Base-by-base conservation (phyloP, 2,329 filamentous ascomycete genomes). In the Macroventuria anomochaeta region DNA sequence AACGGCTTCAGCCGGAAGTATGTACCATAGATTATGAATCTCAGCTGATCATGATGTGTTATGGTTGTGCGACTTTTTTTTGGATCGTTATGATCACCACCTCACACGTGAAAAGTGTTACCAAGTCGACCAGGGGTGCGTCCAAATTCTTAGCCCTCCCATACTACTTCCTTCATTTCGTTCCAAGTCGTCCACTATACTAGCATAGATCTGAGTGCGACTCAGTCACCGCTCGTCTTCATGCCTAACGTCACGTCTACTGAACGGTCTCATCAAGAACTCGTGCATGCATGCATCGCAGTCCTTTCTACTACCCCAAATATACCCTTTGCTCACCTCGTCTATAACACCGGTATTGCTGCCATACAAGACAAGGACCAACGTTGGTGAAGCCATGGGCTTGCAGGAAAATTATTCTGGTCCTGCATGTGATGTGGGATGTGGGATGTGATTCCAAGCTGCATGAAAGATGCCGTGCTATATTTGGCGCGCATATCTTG, bases 361-460 rank as follows among this genome's bases (percentile, higher is more conserved):
- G 7, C 23, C 31, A 46, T 26, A 10, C 18, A 37, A 37, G 46
- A 41, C 37, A 34, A 12, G n/a, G 17, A 20, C 31, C 25, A 41
- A 25, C 20, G 42, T 33, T 23, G 13, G 38, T 33, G 20, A 31
- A 43, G 26, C 15, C 36, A 36, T 23, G 18, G 25, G 26, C 28
- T 34, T 39, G 50, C 38, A 54, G 51, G 44, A 48, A 38, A 40
- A 39, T 53, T 44, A 28, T 36, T 54, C 20, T 34, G 28, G 33
- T 32, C 33, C 38, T 44, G 51, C 51, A 54, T 48, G 51, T 54
- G 51, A 54, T 46, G 51, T 40, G 51, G 31, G 15, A 25, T 33
- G 46, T 49, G 38, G 43, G 44, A 34, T 40, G 51, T 54, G 51
- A 54, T 49, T 49, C 17, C 17, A 48, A 31, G 44, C 23, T 49